Percentiles rank a stretch among this genome's conserved stretches.
Conservation (phyloP, 352 stramenopile species). For the Globisporangium okanoganense region DNA sequence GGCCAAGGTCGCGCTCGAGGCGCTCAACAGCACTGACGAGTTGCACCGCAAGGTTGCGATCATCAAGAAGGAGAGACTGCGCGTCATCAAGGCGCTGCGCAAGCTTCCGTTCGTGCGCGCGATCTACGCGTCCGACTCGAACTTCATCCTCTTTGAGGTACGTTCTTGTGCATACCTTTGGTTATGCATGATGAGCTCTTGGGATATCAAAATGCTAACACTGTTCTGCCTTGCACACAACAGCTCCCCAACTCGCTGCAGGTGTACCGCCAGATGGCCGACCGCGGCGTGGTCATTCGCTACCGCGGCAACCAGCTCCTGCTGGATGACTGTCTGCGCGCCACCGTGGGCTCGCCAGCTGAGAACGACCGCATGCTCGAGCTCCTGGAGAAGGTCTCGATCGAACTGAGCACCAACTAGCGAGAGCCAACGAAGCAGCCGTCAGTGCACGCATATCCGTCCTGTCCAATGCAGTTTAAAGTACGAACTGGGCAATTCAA, state of each 20-base stretch:
- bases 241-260: constrained; percentile 86
- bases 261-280: constrained; percentile 94
- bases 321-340: constrained; percentile 93
- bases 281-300: constrained; percentile 93
- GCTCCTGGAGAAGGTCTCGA: constrained; percentile 66
- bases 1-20: constrained; percentile 71
- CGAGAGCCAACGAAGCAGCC: not conserved
- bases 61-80: constrained; percentile 81
- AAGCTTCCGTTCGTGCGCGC: constrained; percentile 90
- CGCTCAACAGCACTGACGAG: constrained; percentile 51
- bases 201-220: not conserved
- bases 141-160: constrained; percentile 97
- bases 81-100: constrained; percentile 81
- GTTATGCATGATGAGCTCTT: not conserved
- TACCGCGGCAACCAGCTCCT: constrained; percentile 96
- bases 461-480: not conserved
- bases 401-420: constrained; percentile 26
- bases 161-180: not conserved
- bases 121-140: constrained; percentile 95
- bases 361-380: constrained; percentile 94
- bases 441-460: too few species aligned
- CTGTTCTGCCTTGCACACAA: not conserved
- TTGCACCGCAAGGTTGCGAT: constrained; percentile 58
- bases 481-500: too few species aligned
- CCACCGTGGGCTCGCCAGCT: constrained; percentile 91